A percentile compares a stretch with the other conserved stretches of the same genome.
Evolutionary conservation across 1,139 yeast genomes (phyloP).

Genomic region (Candida sp.): DNA sequence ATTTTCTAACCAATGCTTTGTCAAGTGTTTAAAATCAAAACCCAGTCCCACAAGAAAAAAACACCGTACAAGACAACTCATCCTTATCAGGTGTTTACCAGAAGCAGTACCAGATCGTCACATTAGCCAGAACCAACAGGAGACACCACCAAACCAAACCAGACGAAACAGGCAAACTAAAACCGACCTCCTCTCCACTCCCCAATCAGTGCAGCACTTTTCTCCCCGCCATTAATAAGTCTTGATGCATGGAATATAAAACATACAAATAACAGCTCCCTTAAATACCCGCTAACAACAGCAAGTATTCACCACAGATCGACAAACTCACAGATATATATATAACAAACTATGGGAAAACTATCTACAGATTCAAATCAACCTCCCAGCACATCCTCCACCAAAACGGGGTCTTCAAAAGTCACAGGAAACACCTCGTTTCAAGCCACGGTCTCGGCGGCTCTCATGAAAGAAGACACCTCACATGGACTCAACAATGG

Average conservation of each 20-base stretch:
- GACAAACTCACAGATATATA: background rate
- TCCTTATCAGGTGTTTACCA: too few relatives aligned
- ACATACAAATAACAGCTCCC: background rate
- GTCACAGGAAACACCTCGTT: constrained; percentile 2
- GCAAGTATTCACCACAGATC: background rate
- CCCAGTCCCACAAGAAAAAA: background rate
- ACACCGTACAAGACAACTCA: background rate
- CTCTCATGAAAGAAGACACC: constrained; percentile 4
- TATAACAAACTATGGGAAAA: constrained; percentile 5
- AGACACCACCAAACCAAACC: background rate
- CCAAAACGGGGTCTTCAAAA: background rate
- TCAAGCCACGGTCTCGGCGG: constrained; percentile 4
- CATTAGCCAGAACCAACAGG: background rate
- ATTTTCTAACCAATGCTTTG: constrained; percentile 1
- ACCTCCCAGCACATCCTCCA: background rate
- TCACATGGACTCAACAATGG: background rate
- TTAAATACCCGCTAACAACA: background rate
- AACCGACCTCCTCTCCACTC: too few relatives aligned
- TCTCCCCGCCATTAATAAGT: background rate
- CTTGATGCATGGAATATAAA: background rate
- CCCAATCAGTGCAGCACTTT: background rate
- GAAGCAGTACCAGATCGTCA: too few relatives aligned
- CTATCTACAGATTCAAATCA: background rate
- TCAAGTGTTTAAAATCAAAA: background rate
- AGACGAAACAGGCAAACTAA: background rate